A percentile compares a stretch with the other conserved stretches of the same genome.
phyloP scores from a whole-genome alignment of 2,329 filamentous ascomycete species.

The Pleoardoris graminearum region DNA sequence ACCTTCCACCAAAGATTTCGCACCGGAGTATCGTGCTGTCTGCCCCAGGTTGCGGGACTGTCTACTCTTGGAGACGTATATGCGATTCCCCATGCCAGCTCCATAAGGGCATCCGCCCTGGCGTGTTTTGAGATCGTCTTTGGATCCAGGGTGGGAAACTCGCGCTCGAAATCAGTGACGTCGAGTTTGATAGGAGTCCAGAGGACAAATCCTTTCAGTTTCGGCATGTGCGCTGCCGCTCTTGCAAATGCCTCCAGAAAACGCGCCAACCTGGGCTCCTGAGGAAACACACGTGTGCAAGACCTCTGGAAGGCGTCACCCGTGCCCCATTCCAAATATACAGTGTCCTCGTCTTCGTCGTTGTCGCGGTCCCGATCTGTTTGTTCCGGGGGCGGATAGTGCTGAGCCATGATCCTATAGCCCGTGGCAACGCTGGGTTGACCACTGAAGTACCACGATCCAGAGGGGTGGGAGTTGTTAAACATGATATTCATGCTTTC shows the following conservation, averaged over 20 bases:
- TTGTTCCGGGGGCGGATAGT: conserved; percentile 24
- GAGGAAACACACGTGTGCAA: conserved; percentile 4
- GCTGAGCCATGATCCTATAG: conserved; percentile 5
- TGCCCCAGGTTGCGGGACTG: too few species aligned
- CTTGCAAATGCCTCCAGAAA: conserved; percentile 22
- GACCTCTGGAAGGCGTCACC: not conserved
- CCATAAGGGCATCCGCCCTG: not conserved
- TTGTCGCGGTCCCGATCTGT: too few species aligned
- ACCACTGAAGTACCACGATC: conserved; percentile 5
- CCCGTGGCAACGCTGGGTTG: not conserved
- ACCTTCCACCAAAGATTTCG: not conserved
- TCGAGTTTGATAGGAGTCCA: conserved; percentile 6
- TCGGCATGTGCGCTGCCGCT: conserved; percentile 16
- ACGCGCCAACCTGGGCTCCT: conserved; percentile 11
- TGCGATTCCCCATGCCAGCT: not conserved
- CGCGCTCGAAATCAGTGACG: not conserved
- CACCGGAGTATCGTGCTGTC: not conserved
- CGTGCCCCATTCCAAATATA: conserved; percentile 8
- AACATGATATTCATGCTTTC: not conserved
- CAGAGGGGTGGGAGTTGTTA: not conserved
- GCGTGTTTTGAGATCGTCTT: too few species aligned
- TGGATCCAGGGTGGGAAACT: too few species aligned
- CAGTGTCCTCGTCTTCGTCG: conserved; percentile 7
- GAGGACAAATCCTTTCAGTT: conserved; percentile 13
- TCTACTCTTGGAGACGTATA: not conserved